phyloP scores from a whole-genome alignment of 202 grass and related monocot genomes.

The Panicum hallii region DNA sequence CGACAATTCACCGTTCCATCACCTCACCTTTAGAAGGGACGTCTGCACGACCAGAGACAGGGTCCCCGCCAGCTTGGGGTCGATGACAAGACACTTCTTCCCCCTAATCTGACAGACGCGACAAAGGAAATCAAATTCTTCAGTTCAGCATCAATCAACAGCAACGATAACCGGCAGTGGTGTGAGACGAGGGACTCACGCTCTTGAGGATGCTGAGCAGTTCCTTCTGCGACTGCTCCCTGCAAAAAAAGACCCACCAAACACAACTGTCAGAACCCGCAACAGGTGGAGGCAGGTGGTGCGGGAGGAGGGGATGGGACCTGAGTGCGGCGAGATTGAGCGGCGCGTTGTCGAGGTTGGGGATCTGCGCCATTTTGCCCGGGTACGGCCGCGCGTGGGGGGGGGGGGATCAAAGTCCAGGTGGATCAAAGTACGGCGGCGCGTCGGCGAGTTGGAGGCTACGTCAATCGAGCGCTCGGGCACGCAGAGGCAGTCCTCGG shows the following conservation, averaged over 20 bases:
- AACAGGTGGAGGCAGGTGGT: conserved; percentile 16
- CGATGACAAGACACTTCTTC: conserved; percentile 86
- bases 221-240: conserved; percentile 93
- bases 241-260: conserved; percentile 18
- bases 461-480: too few relatives aligned
- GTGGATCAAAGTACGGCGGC: too few relatives aligned
- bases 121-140: conserved; percentile 27
- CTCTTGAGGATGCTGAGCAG: conserved; percentile 78
- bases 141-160: conserved; percentile 16
- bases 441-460: too few relatives aligned
- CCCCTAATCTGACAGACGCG: conserved; percentile 63
- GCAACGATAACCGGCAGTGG: too few relatives aligned
- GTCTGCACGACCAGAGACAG: conserved; percentile 72
- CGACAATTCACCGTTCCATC: background rate
- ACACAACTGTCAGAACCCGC: background rate
- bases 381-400: too few relatives aligned
- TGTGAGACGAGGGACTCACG: conserved; percentile 47
- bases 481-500: too few relatives aligned
- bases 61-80: conserved; percentile 80
- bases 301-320: conserved; percentile 32
- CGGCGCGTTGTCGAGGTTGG: conserved; percentile 77
- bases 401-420: too few relatives aligned
- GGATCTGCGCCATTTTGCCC: conserved; percentile 99
- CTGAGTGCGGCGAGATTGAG: conserved; percentile 78
- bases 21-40: conserved; percentile 70